Percentiles rank a stretch among this genome's conserved stretches.
Evolutionary conservation across 1,284 basidiomycete genomes (phyloP).

Genomic region (Pseudozyma tsukubaensis): DNA sequence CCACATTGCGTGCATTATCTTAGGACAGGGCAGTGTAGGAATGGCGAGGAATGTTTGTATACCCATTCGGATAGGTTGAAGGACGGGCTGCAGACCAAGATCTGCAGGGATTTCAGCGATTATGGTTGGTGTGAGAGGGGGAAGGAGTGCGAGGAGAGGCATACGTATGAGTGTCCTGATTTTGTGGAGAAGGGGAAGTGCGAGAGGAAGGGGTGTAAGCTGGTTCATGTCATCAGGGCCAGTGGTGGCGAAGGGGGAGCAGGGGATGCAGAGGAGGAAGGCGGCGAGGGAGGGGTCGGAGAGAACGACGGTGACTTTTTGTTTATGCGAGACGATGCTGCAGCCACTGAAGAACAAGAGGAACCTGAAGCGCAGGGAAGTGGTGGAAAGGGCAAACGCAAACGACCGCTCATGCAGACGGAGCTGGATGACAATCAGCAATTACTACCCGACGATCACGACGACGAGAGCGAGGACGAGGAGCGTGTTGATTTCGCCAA

Average conservation of each 20-base stretch:
- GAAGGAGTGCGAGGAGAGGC: constrained; percentile 47
- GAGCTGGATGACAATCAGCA: constrained; percentile 23
- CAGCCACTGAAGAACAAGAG: constrained; percentile 24
- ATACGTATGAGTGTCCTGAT: constrained; percentile 66
- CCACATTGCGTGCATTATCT: constrained; percentile 67
- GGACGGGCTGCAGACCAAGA: constrained; percentile 25
- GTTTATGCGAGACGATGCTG: constrained; percentile 58
- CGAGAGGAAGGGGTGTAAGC: constrained; percentile 47
- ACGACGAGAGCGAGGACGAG: constrained; percentile 16
- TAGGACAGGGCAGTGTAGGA: constrained; percentile 52
- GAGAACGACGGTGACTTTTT: constrained; percentile 20
- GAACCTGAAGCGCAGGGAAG: not conserved
- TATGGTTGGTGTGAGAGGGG: constrained; percentile 65
- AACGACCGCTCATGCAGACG: constrained; percentile 34
- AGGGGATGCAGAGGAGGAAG: constrained; percentile 2
- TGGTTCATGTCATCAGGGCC: constrained; percentile 58
- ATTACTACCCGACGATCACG: constrained; percentile 10
- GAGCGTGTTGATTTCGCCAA: constrained; percentile 21
- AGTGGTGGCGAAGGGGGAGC: constrained; percentile 1
- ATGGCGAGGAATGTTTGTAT: constrained; percentile 60
- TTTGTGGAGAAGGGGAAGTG: constrained; percentile 61
- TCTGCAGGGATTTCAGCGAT: constrained; percentile 58
- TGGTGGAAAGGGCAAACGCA: constrained; percentile 20
- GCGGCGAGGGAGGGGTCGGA: constrained; percentile 5
- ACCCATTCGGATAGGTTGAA: constrained; percentile 46